Evolutionary conservation across 305 asterid species (phyloP).

Genomic region (Fraxinus ornus): DNA sequence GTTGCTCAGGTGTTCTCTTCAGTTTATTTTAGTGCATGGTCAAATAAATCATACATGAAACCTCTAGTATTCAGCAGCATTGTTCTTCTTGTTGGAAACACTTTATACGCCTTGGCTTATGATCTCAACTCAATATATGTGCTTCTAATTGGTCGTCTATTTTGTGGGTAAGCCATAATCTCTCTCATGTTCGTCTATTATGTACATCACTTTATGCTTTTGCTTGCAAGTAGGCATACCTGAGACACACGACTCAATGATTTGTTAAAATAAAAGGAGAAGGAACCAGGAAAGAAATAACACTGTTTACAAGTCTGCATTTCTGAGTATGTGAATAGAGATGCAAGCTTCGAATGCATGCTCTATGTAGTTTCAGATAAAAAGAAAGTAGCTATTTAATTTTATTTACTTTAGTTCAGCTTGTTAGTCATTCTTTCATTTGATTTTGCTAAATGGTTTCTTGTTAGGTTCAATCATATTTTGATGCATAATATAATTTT

Average conservation of each 20-base stretch:
- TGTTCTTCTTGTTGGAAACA: constrained; percentile 66
- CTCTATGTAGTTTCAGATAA: background rate
- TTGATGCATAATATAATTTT: background rate
- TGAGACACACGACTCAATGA: background rate
- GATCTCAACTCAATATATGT: constrained; percentile 61
- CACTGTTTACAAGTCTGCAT: background rate
- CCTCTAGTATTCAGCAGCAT: constrained; percentile 80
- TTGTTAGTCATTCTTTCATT: background rate
- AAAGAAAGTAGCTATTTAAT: background rate
- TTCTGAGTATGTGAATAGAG: background rate
- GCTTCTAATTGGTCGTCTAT: constrained; percentile 63
- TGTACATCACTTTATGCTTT: background rate
- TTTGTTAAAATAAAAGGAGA: background rate
- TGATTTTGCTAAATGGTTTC: background rate
- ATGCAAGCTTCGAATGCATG: background rate
- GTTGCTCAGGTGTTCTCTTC: constrained; percentile 83
- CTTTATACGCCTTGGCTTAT: constrained; percentile 66
- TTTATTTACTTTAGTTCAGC: background rate
- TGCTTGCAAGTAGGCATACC: background rate
- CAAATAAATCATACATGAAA: constrained; percentile 70
- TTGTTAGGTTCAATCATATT: background rate
- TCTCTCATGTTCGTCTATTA: background rate
- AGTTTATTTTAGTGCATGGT: constrained; percentile 84
- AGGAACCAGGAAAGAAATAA: background rate
- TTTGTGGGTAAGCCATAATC: constrained; percentile 58